Evolutionary conservation across 2,329 filamentous ascomycete genomes (phyloP), one percentile per base, ranked within the genome.

Genomic region (Stagonosporopsis cucurbitacearum): DNA sequence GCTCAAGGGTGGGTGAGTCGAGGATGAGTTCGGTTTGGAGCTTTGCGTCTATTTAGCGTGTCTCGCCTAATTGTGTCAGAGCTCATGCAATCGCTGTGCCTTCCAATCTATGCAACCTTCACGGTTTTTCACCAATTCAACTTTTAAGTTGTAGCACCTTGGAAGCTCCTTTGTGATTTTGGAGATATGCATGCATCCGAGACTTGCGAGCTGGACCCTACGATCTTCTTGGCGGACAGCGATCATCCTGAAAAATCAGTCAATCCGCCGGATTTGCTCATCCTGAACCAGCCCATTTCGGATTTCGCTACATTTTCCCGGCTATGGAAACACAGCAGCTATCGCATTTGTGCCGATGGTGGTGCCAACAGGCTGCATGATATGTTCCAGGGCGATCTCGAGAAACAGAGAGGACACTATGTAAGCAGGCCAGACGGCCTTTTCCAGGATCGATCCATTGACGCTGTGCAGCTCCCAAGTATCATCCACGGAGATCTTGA

Each of bases 401-500:
- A 59, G 52, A 33, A 52, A 13, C 60, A 61, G 26, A 65, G 71
- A 54, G 54, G 49, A 9, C 49, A 67, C 23, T 77, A 69, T 62
- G 75, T 77, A 60, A 60, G 74, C 41, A 32, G 11, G 8, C 39
- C 36, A 25, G 22, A 9, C 25, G 15, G 11, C 3, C 6, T 36
- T 61, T 26, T 19, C 19, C 33, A 12, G 13, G 23, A 15, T 2
- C 15, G 15, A 33, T 11, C 17, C 30, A 44, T 64, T 73, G 41
- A 71, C 45, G 6, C 19, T 3, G 6, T 7, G 5, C 30, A 75
- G 72, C 62, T 75, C 17, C 78, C 78, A 22, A 65, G 90, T 69
- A 80, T 84, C 50, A 92, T 99, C 58, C 87, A 96, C 64, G 95
- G 95, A 42, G 95, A 99, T 73, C 83, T 99, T 9, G 95, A 99